A percentile compares a stretch with the other conserved stretches of the same genome.
These are phyloP conservation scores for Calvatia gigantea DNA, from an alignment of 768 basidiomycete genomes.

Conservation along the genomic window DNA sequence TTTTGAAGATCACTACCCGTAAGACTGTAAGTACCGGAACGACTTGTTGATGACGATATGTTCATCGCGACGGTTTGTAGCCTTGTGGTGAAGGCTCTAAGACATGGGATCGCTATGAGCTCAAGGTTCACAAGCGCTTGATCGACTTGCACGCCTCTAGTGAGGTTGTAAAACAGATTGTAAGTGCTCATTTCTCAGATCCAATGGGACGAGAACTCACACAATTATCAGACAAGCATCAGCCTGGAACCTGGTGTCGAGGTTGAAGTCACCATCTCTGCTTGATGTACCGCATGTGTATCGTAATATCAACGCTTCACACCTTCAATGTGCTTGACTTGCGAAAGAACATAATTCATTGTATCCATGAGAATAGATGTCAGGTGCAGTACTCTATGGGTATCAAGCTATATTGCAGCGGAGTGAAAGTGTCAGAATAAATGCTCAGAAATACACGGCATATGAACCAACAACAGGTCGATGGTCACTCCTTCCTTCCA, in stretches of 20 bases:
- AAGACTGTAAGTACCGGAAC: constrained; percentile 72
- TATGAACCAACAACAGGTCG: constrained; percentile 82
- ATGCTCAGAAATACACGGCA: constrained; percentile 54
- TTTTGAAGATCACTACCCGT: constrained; percentile 98
- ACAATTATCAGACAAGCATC: constrained; percentile 78
- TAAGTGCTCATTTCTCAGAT: constrained; percentile 38
- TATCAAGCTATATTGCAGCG: constrained; percentile 3
- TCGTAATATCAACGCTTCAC: neutral
- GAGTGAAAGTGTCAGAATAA: neutral
- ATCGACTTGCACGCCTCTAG: constrained; percentile 98
- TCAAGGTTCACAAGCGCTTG: constrained; percentile 99
- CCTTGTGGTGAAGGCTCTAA: constrained; percentile 99
- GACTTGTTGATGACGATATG: too few relatives aligned
- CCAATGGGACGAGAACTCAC: neutral
- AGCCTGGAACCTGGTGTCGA: constrained; percentile 99
- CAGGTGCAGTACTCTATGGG: neutral
- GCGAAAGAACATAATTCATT: neutral
- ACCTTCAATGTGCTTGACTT: neutral
- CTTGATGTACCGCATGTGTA: constrained; percentile 32
- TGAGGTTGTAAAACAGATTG: constrained; percentile 99
- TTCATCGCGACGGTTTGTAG: constrained; percentile 43
- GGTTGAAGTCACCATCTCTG: constrained; percentile 96
- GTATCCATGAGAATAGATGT: neutral
- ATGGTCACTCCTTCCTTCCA: constrained; percentile 83
- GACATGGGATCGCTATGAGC: constrained; percentile 99